Evolutionary conservation across 805 yeast genomes (phyloP), one percentile per base, ranked within the genome.

Genomic region (Suhomyces pyralidae): DNA sequence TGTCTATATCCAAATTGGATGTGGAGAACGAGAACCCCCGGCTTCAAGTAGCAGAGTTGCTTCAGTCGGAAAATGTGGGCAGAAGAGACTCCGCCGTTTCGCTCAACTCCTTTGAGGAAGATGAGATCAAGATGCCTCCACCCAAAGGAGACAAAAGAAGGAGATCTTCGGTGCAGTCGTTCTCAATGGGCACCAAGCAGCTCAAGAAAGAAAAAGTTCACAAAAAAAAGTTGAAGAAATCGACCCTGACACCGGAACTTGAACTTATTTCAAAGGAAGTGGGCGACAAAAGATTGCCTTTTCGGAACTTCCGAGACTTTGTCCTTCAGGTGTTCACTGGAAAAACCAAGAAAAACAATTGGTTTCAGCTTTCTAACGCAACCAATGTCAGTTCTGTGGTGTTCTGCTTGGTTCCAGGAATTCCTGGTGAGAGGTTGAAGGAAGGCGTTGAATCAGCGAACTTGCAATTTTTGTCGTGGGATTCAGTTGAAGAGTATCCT

Each of bases 381-480:
- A 59, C 64, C 19, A 66, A 74, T 3, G 70, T 88, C 2, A 64
- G 74, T n/a, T 82, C 81, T 53, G 78, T 85, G 2, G 82, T 87
- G 0, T 69, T 82, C 22, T 65, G 88, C 3, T 70, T 84, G 49
- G 79, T 83, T 3, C 90, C 94, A 0, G 96, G 96, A 0, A 64
- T 91, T 10, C 46, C 51, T 4, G 24, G 10, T 2, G 45, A 42
- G 19, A 42, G 24, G n/a, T 12, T 42, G 8, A 42, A 24, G 26
- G 45, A 42, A 14, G 30, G 17, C 3, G 30, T 8, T 10, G 45
- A 22, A 22, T 8, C 12, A 25, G 8, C 45, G 14, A 42, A 10
- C 2, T n/a, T 20, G 17, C 45, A 42, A 5, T 22, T 15, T 8
- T n/a, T 42, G 10, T 4, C 28, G 10, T 17, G 28, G 24, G 26